Evolutionary conservation across 2,329 filamentous ascomycete genomes (phyloP), one percentile per base, ranked within the genome.

Genomic region (Curvularia sp.): DNA sequence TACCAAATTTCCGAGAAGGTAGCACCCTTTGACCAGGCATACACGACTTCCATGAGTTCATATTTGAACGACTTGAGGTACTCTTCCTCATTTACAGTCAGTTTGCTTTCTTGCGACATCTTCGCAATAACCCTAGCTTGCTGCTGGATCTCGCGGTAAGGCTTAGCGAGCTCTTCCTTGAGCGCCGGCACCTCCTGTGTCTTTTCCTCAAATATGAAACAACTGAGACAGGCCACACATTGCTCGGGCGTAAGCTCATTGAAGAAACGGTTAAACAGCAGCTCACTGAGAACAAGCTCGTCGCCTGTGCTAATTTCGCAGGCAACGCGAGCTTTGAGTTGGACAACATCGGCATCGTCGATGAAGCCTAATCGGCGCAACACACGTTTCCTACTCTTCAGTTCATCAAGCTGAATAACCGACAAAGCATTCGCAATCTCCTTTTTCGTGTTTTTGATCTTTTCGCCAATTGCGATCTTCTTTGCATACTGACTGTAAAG

Each of bases 161-260:
- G 92, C 80, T 96, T 96, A 55, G 87, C 86, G 31, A 98, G 84
- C 61, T 97, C 91, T 67, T 97, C 93, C 70, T 89, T 90, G 49
- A 97, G 82, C 6, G 80, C 69, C 13, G 87, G 85, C 3, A 87
- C 82, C 12, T 93, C 88, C 69, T 94, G 90, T 48, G 91, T 88
- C 83, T 96, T 97, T 80, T 99, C 95, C 74, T 99, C 96, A 67
- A 98, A 97, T 65, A 99, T 95, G 80, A 99, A 98, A 73, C 92
- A 93, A 69, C 92, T 96, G 58, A 99, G 84, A 5, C 93, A 87
- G 0, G 94, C 86, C 1, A 95, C 95, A 69, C 89, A 91, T 65
- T 94, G 86, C 77, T 98, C 94, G 0, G 95, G 93, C 0, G 88
- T 88, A 43, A 98, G 82, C 73, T 97, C 93, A 75, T 98, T 99